A percentile compares a stretch with the other conserved stretches of the same genome.
Conservation (phyloP, 1,139 yeast genomes). For the Pichia norvegensis region DNA sequence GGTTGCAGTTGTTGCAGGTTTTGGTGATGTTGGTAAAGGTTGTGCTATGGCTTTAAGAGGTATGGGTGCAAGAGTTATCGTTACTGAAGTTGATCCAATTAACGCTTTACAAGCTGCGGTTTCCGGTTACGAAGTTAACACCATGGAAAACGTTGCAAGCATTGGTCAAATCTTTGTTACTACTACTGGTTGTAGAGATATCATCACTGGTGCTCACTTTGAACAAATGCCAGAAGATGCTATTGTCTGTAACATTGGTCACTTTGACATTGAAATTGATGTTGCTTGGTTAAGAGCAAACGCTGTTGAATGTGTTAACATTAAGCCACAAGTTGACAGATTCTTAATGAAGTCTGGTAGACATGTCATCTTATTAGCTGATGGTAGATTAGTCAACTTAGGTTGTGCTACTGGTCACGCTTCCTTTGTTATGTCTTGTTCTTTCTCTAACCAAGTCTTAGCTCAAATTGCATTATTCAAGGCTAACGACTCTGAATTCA, state of each 20-base stretch:
- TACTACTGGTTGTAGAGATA: slow-evolving; percentile 99
- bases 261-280: slow-evolving; percentile 98
- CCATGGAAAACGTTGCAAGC: slow-evolving; percentile 91
- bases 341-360: slow-evolving; percentile 84
- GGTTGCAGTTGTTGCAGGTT: slow-evolving; percentile 98
- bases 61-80: slow-evolving; percentile 99
- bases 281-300: slow-evolving; percentile 96
- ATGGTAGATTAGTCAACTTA: slow-evolving; percentile 98
- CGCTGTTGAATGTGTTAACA: slow-evolving; percentile 86
- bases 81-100: slow-evolving; percentile 98
- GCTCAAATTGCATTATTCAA: slow-evolving; percentile 99
- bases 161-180: slow-evolving; percentile 97
- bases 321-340: slow-evolving; percentile 99
- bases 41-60: slow-evolving; percentile 99
- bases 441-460: slow-evolving; percentile 98
- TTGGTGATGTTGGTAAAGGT: slow-evolving; percentile 99
- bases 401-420: slow-evolving; percentile 99
- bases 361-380: slow-evolving; percentile 94
- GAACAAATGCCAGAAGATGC: slow-evolving; percentile 97
- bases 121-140: slow-evolving; percentile 95
- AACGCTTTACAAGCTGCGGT: slow-evolving; percentile 99
- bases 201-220: slow-evolving; percentile 86
- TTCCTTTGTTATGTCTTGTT: slow-evolving; percentile 98
- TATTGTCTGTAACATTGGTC: slow-evolving; percentile 99
- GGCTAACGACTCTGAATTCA: slow-evolving; percentile 76